Percentiles rank a stretch among this genome's conserved stretches.
Conservation (phyloP, 495 filamentous ascomycete genomes). For the Xylaria curta region DNA sequence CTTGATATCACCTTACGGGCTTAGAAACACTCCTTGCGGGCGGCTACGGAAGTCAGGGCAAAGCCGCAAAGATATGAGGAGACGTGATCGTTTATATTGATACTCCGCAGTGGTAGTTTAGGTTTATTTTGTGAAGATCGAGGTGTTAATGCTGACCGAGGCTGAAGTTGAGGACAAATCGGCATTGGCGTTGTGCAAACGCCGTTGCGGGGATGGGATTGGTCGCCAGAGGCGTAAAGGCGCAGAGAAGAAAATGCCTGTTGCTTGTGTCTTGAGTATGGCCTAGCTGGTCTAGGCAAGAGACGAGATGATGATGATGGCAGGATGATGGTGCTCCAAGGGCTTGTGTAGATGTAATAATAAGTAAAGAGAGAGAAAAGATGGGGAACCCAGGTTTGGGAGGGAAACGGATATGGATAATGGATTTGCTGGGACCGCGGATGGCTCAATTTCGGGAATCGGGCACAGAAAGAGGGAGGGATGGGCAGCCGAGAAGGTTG, state of each 20-base stretch:
- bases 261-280: background rate
- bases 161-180: constrained; percentile 19
- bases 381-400: constrained; percentile 20
- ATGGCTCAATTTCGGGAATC: constrained; percentile 20
- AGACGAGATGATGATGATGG: constrained; percentile 17
- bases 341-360: constrained; percentile 25
- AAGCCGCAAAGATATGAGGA: background rate
- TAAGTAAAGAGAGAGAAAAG: constrained; percentile 26
- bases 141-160: constrained; percentile 2
- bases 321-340: constrained; percentile 13
- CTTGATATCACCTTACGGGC: background rate
- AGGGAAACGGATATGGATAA: background rate
- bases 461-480: constrained; percentile 10
- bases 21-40: background rate
- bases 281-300: background rate
- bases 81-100: background rate
- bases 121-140: background rate
- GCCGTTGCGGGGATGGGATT: constrained; percentile 19
- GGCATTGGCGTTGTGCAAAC: constrained; percentile 21
- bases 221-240: background rate
- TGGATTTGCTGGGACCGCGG: constrained; percentile 8
- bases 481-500: constrained; percentile 6
- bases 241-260: background rate
- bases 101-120: background rate
- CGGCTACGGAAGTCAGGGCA: background rate